These are phyloP conservation scores for Polyrhizophydium stewartii DNA, from an alignment of 371 early-diverging fungal genomes.

Conservation along the genomic window DNA sequence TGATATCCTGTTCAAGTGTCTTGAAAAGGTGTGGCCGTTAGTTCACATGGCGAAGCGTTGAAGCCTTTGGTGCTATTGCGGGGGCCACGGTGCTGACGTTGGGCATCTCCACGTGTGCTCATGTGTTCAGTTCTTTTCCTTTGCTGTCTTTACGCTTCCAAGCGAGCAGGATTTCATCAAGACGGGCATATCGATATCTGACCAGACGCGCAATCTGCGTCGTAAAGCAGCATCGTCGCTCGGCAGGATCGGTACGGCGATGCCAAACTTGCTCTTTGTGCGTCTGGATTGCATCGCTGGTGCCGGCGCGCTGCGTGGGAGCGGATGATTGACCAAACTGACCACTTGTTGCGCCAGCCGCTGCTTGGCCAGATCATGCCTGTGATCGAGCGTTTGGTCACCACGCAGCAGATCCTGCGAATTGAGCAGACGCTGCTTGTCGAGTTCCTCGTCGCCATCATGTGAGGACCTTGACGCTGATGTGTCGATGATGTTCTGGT, in stretches of 20 bases:
- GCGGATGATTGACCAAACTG: not conserved
- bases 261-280: constrained; percentile 39
- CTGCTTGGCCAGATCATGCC: constrained; percentile 3
- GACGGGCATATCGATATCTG: constrained; percentile 6
- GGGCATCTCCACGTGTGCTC: no score
- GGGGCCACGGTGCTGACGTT: no score
- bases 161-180: constrained; percentile 17
- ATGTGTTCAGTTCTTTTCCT: constrained; percentile 11
- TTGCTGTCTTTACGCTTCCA: constrained; percentile 19
- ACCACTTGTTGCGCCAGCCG: not conserved
- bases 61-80: no score
- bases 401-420: not conserved
- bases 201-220: constrained; percentile 29
- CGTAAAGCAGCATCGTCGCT: constrained; percentile 36
- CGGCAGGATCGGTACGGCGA: constrained; percentile 41
- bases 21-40: constrained; percentile 37
- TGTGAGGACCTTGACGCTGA: constrained; percentile 13
- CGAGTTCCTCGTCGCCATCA: constrained; percentile 38
- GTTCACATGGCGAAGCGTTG: not conserved
- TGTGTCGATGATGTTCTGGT: not conserved
- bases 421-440: constrained; percentile 30
- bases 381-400: not conserved
- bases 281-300: not conserved
- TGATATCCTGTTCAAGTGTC: constrained; percentile 25
- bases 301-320: constrained; percentile 6